Evolutionary conservation across 768 basidiomycete genomes (phyloP).

Genomic region (Chalciporus chontae): DNA sequence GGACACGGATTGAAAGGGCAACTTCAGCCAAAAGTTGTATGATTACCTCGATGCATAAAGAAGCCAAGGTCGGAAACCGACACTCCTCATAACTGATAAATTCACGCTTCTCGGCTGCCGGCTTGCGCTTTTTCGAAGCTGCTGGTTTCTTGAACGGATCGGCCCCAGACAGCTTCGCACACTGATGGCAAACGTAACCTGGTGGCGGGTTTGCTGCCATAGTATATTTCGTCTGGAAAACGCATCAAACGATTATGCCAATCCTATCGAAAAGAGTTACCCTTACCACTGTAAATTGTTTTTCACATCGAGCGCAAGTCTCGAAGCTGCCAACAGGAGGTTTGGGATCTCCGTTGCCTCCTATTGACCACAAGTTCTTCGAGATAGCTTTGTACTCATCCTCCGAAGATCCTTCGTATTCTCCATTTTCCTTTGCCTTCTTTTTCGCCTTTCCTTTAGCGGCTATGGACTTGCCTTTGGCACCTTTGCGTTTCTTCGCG

Average conservation of each 20-base stretch:
- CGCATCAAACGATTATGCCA: not conserved
- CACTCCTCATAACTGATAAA: conserved; percentile 68
- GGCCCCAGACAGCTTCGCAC: conserved; percentile 70
- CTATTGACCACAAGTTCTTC: conserved; percentile 40
- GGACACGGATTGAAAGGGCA: not conserved
- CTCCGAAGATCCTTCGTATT: conserved; percentile 53
- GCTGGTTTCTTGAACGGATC: conserved; percentile 86
- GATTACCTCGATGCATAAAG: conserved; percentile 74
- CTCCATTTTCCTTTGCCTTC: conserved; percentile 42
- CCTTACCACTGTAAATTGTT: conserved; percentile 81
- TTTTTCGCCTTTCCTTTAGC: conserved; percentile 39
- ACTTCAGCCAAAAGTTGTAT: not conserved
- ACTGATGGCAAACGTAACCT: conserved; percentile 82
- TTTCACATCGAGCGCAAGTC: conserved; percentile 75
- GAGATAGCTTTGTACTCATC: conserved; percentile 68
- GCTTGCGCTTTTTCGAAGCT: conserved; percentile 57
- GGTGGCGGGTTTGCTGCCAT: conserved; percentile 64
- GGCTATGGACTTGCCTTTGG: conserved; percentile 39
- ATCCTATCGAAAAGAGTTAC: too few species aligned
- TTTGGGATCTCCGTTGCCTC: conserved; percentile 37
- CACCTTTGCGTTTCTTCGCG: conserved; percentile 54
- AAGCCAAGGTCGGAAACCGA: conserved; percentile 66
- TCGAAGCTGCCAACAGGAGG: conserved; percentile 78
- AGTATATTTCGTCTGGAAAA: conserved; percentile 78
- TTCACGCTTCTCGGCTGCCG: conserved; percentile 62